A percentile compares a stretch with the other conserved stretches of the same genome.
phyloP scores from a whole-genome alignment of 2,329 filamentous ascomycete genomes.

The Xylariomycetidae sp. region DNA sequence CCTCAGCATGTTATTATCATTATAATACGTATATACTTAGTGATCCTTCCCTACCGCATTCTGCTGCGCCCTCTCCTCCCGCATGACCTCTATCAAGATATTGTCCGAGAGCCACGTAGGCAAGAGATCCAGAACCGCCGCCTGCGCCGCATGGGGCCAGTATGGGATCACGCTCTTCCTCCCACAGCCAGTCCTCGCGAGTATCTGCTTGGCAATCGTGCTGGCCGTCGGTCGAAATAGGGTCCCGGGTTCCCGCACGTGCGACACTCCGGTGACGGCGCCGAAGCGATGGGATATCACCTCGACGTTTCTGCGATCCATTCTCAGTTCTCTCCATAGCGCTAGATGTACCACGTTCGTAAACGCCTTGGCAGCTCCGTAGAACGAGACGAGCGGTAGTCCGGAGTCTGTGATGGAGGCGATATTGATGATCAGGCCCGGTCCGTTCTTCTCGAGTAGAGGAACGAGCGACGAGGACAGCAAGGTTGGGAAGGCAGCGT shows the following conservation, averaged over 20 bases:
- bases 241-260: conserved; percentile 4
- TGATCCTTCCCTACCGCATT: too few relatives aligned
- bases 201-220: conserved; percentile 12
- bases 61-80: conserved; percentile 5
- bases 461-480: conserved; percentile 15
- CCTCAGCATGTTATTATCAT: too few relatives aligned
- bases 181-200: conserved; percentile 14
- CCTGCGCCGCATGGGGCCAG: conserved; percentile 16
- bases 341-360: too few relatives aligned
- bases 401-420: conserved; percentile 14
- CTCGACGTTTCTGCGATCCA: conserved; percentile 10
- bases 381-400: conserved; percentile 16
- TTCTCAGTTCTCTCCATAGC: conserved; percentile 31
- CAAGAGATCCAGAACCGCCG: conserved; percentile 3
- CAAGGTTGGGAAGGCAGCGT: conserved; percentile 21
- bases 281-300: conserved; percentile 15
- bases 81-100: conserved; percentile 7
- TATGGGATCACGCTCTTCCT: conserved; percentile 14
- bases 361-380: conserved; percentile 14
- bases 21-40: too few relatives aligned
- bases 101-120: conserved; percentile 6
- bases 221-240: conserved; percentile 12
- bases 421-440: conserved; percentile 18
- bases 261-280: conserved; percentile 11
- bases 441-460: conserved; percentile 10